Percentiles rank a stretch among this genome's conserved stretches.
phyloP scores from a whole-genome alignment of 805 yeast species.

The Wickerhamiella brachini region DNA sequence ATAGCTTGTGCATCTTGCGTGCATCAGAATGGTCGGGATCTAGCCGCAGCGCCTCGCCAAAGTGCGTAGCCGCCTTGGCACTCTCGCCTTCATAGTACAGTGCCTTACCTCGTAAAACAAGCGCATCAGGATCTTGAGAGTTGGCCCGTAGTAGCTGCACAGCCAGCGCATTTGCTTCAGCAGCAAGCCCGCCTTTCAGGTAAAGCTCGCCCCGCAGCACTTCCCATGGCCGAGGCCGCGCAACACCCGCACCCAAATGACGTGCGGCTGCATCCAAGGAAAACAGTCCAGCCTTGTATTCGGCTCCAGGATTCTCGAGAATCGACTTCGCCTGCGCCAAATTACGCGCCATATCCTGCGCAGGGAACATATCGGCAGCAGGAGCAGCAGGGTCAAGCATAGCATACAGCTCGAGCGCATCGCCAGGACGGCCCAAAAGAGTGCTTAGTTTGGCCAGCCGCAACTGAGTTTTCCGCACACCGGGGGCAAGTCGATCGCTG shows the following conservation, averaged over 20 bases:
- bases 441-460: slow-evolving; percentile 27
- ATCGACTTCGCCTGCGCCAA: slow-evolving; percentile 23
- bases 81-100: slow-evolving; percentile 28
- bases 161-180: slow-evolving; percentile 27
- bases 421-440: slow-evolving; percentile 24
- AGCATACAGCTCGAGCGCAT: slow-evolving; percentile 21
- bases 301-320: slow-evolving; percentile 11
- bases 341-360: slow-evolving; percentile 27
- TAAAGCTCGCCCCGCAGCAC: slow-evolving; percentile 22
- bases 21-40: slow-evolving; percentile 30
- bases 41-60: slow-evolving; percentile 27
- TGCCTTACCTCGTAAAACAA: slow-evolving; percentile 26
- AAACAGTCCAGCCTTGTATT: slow-evolving; percentile 24
- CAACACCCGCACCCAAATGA: slow-evolving; percentile 23
- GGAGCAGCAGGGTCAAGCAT: slow-evolving; percentile 13
- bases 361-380: slow-evolving; percentile 18
- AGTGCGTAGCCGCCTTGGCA: slow-evolving; percentile 26
- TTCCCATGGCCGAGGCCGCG: slow-evolving; percentile 25
- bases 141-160: slow-evolving; percentile 25
- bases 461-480: slow-evolving; percentile 23
- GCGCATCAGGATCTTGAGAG: slow-evolving; percentile 27
- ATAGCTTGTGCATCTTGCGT: slow-evolving; percentile 20
- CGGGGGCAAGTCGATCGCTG: slow-evolving; percentile 22
- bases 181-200: slow-evolving; percentile 20
- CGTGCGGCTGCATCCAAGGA: slow-evolving; percentile 27